Base-by-base conservation (phyloP, 2,329 filamentous ascomycete genomes). In the Teratosphaeria zuluensis region DNA sequence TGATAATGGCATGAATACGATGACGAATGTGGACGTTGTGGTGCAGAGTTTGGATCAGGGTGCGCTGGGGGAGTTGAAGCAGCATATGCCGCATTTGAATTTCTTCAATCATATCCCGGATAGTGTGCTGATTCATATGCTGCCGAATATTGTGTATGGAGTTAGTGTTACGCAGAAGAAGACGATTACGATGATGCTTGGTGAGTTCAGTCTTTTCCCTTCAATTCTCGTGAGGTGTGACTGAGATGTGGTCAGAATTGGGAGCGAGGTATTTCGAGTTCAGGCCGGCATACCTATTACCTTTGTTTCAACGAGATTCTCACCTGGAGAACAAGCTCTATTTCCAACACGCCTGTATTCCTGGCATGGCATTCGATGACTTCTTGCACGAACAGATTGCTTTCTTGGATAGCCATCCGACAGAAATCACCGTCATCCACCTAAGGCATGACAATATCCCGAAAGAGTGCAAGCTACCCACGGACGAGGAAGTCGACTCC, bases 41-140 rank as follows among this genome's bases (percentile, higher is more conserved):
- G 53, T 35, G 53, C 53, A 55, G 32, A 12, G 28, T 8, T 28
- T 56, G 16, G 55, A 51, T 56, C n/a, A 56, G 24, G 55, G 19
- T 14, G 55, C 42, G 14, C 55, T 56, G 48, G 57, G 19, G 21
- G 54, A 51, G 57, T 24, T 56, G 57, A 55, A 28, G 33, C 12
- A 24, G 54, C 53, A 55, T 55, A 11, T 55, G 53, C 53, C 53
- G 19, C 53, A 21, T 21, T 38, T 55, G 53, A 38, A 33, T 2
- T 55, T 12, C 9, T 55, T 55, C 53, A 35, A 32, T 21, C 53
- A 21, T 21, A 35, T 55, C n/a, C 53, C 53, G 28, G 16, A 55
- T 21, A 55, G 53, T 24, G 53, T 55, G 16, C 33, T 55, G 3
- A 55, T 55, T n/a, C 53, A 55, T 38, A 7, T 55, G 30, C 53